These are phyloP conservation scores for Saccharomycopsis hybrid DNA, from an alignment of 1,139 yeast species.

Conservation along the genomic window DNA sequence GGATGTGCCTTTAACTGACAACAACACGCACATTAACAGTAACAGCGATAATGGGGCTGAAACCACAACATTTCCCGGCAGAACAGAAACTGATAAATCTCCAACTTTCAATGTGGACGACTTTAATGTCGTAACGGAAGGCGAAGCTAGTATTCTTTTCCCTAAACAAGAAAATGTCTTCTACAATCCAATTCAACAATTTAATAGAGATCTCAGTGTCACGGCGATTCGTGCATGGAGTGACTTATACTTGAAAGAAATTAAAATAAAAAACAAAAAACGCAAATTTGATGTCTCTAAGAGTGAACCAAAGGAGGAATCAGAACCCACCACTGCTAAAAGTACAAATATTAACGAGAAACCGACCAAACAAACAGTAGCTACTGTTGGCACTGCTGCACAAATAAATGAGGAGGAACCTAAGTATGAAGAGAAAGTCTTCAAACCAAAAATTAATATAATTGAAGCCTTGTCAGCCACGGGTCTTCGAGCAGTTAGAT, in stretches of 20 bases:
- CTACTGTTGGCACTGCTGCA: neutral
- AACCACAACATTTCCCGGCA: too few relatives aligned
- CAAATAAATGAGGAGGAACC: too few relatives aligned
- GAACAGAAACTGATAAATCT: too few relatives aligned
- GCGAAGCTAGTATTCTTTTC: conserved; percentile 70
- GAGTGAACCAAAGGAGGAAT: conserved; percentile 24
- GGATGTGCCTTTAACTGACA: too few relatives aligned
- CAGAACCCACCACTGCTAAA: neutral
- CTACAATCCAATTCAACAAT: conserved; percentile 94
- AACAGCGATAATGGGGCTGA: too few relatives aligned
- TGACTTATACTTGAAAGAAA: conserved; percentile 40
- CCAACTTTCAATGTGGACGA: conserved; percentile 3
- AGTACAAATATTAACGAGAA: conserved; percentile 12
- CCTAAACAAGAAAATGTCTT: conserved; percentile 80
- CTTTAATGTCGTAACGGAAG: conserved; percentile 50
- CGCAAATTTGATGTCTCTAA: conserved; percentile 25
- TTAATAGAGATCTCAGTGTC: conserved; percentile 85
- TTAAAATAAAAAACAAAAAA: conserved; percentile 27
- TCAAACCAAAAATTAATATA: conserved; percentile 49
- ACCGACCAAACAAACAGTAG: conserved; percentile 2
- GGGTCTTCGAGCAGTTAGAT: conserved; percentile 88
- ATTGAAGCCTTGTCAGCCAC: conserved; percentile 93
- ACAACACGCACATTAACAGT: too few relatives aligned
- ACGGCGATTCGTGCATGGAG: conserved; percentile 85
- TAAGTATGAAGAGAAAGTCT: conserved; percentile 11